Percentiles rank a stretch among this genome's conserved stretches.
These are phyloP conservation scores for Aspergillus hancockii DNA, from an alignment of 495 filamentous ascomycete species.

Conservation along the genomic window DNA sequence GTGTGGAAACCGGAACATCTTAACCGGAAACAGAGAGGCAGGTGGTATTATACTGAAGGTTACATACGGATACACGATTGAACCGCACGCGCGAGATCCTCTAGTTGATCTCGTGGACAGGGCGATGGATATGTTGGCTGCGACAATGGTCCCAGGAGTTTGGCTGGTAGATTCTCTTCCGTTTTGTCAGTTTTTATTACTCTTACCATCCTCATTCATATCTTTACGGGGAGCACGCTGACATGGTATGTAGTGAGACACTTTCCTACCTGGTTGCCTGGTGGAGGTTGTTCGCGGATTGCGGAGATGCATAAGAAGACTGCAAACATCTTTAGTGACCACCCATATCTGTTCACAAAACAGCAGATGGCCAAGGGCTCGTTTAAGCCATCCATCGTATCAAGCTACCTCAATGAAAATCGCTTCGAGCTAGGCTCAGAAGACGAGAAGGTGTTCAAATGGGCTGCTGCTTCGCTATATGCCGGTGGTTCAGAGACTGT, in stretches of 20 bases:
- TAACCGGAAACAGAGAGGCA: constrained; percentile 28
- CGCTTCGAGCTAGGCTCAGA: constrained; percentile 18
- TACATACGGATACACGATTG: constrained; percentile 50
- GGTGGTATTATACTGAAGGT: constrained; percentile 49
- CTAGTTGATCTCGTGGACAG: constrained; percentile 42
- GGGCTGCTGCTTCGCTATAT: constrained; percentile 48
- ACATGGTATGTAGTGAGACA: constrained; percentile 28
- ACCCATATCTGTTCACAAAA: constrained; percentile 41
- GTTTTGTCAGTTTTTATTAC: constrained; percentile 14
- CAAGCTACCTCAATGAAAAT: constrained; percentile 27
- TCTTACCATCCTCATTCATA: neutral
- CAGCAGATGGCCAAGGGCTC: constrained; percentile 36
- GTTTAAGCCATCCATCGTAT: constrained; percentile 28
- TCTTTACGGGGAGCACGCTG: neutral
- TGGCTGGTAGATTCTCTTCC: constrained; percentile 48
- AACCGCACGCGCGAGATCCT: constrained; percentile 39
- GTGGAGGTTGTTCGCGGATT: constrained; percentile 39
- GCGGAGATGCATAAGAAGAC: constrained; percentile 27
- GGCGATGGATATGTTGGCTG: constrained; percentile 40
- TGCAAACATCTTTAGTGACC: constrained; percentile 23
- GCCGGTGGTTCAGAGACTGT: constrained; percentile 58
- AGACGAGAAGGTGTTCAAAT: constrained; percentile 32
- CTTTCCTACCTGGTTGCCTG: constrained; percentile 49
- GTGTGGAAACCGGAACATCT: constrained; percentile 34
- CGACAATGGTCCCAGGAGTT: constrained; percentile 36